Conservation (phyloP, 768 basidiomycete genomes). For the Leccinum boreale region DNA sequence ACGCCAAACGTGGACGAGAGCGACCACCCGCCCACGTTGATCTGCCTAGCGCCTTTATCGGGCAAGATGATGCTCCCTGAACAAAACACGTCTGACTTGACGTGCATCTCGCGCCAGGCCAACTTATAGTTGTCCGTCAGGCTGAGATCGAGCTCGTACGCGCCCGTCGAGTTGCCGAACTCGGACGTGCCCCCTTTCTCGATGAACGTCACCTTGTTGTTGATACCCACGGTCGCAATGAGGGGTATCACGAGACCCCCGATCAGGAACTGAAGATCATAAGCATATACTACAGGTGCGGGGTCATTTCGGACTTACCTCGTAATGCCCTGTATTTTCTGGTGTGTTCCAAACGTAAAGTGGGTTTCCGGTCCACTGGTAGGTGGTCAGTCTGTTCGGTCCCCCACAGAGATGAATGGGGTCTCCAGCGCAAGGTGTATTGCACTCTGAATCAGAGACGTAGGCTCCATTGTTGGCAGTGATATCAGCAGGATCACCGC, state of each 20-base stretch:
- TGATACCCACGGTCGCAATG: constrained; percentile 72
- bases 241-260: constrained; percentile 68
- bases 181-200: constrained; percentile 62
- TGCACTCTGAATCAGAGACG: constrained; percentile 38
- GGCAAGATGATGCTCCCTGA: constrained; percentile 71
- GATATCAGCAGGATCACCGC: constrained; percentile 65
- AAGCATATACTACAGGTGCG: neutral
- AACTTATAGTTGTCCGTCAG: constrained; percentile 40
- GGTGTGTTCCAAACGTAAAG: constrained; percentile 67
- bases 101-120: constrained; percentile 76
- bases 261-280: constrained; percentile 39
- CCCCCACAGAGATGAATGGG: constrained; percentile 68
- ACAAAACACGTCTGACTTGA: constrained; percentile 79
- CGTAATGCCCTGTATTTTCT: constrained; percentile 61
- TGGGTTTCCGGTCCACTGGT: constrained; percentile 46
- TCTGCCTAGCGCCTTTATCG: constrained; percentile 53
- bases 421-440: constrained; percentile 64
- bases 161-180: constrained; percentile 65
- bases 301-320: constrained; percentile 42
- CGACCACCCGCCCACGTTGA: constrained; percentile 50
- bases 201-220: constrained; percentile 78
- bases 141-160: constrained; percentile 71
- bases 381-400: constrained; percentile 49
- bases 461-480: constrained; percentile 30
- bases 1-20: constrained; percentile 68